phyloP scores from a whole-genome alignment of 1,284 basidiomycete species.

The Ganoderma multipileum region DNA sequence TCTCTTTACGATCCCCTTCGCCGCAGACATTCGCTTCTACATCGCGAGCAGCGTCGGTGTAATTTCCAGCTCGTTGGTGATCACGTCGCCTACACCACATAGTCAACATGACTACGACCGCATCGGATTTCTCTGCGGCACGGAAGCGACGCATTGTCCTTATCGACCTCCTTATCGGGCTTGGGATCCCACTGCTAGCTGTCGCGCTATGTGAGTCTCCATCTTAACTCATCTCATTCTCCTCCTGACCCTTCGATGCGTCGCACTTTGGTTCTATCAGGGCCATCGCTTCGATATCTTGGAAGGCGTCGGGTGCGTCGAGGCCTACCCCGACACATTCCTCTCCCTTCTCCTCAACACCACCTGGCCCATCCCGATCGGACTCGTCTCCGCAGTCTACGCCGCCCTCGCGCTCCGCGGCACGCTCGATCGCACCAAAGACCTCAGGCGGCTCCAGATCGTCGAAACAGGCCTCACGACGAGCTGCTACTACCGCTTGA shows the following conservation, averaged over 20 bases:
- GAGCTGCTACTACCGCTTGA: slow-evolving; percentile 58
- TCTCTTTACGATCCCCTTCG: neutral
- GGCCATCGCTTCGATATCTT: slow-evolving; percentile 56
- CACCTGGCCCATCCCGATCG: slow-evolving; percentile 33
- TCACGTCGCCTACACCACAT: slow-evolving; percentile 58
- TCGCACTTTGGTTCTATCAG: slow-evolving; percentile 15
- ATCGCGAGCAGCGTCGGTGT: slow-evolving; percentile 47
- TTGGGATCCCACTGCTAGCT: slow-evolving; percentile 46
- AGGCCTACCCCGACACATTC: slow-evolving; percentile 46
- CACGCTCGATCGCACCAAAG: neutral
- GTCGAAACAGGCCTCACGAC: slow-evolving; percentile 39
- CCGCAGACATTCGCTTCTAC: slow-evolving; percentile 46
- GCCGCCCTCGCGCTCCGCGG: neutral
- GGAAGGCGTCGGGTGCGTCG: slow-evolving; percentile 53
- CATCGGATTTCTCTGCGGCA: slow-evolving; percentile 32
- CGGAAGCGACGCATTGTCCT: slow-evolving; percentile 44
- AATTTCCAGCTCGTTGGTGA: slow-evolving; percentile 51
- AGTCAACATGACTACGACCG: slow-evolving; percentile 40
- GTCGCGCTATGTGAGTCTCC: slow-evolving; percentile 45
- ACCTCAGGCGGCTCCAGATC: slow-evolving; percentile 34
- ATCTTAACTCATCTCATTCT: neutral
- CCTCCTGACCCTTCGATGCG: neutral
- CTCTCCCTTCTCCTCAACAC: slow-evolving; percentile 38
- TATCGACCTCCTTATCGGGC: slow-evolving; percentile 45
- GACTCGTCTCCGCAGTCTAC: slow-evolving; percentile 35